A percentile compares a stretch with the other conserved stretches of the same genome.
phyloP scores from a whole-genome alignment of 164 flowering plant species.

The Paratinospora sagittata region DNA sequence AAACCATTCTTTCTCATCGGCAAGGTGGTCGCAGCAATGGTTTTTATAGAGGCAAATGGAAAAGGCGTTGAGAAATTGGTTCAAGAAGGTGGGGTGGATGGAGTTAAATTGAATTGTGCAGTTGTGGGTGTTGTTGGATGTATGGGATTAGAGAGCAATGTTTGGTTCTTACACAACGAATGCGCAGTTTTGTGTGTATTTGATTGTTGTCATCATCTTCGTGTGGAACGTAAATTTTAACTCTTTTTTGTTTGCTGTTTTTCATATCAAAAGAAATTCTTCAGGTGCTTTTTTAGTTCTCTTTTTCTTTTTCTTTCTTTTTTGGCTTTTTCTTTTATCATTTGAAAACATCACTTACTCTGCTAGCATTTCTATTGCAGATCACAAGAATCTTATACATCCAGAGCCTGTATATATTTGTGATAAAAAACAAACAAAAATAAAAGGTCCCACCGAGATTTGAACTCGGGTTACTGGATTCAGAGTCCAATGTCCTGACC shows the following conservation, averaged over 20 bases:
- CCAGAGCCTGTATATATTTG: background rate
- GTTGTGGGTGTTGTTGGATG: constrained; percentile 1
- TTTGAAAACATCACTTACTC: no score
- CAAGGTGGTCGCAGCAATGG: background rate
- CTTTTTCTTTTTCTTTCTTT: no score
- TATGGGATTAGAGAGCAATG: constrained; percentile 22
- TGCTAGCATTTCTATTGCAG: no score
- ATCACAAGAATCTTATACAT: no score
- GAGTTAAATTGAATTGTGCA: background rate
- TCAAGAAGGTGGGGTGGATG: background rate
- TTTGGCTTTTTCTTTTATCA: no score
- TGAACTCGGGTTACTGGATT: constrained; percentile 88
- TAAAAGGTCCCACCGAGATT: constrained; percentile 10
- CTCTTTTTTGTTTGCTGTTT: background rate
- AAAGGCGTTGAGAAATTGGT: background rate
- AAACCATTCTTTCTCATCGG: constrained; percentile 1
- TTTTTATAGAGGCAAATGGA: background rate
- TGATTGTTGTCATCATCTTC: constrained; percentile 18
- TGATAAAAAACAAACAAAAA: background rate
- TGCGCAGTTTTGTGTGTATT: constrained; percentile 23
- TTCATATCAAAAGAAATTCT: background rate
- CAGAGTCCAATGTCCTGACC: constrained; percentile 98
- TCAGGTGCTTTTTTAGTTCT: no score
- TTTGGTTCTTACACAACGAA: constrained; percentile 16
- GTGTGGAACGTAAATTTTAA: constrained; percentile 34